These are phyloP conservation scores for Plasmodium relictum DNA, from an alignment of 169 alveolate species.

Conservation along the genomic window DNA sequence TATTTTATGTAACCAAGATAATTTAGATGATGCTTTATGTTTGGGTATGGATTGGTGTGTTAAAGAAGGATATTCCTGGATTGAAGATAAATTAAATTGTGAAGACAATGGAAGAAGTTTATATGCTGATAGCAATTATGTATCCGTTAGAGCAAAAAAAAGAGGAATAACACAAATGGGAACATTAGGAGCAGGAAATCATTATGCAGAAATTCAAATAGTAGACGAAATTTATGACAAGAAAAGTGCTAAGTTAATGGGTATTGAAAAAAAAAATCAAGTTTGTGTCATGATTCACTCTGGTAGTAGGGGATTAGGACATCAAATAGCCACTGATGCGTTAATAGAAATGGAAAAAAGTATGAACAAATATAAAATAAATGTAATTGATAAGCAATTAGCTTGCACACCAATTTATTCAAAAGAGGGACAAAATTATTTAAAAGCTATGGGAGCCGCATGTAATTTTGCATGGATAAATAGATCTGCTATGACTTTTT, in stretches of 20 bases:
- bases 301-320: conserved; percentile 93
- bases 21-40: conserved; percentile 86
- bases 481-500: conserved; percentile 85
- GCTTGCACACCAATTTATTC: conserved; percentile 91
- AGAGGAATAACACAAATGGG: conserved; percentile 94
- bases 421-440: conserved; percentile 88
- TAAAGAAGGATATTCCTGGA: conserved; percentile 86
- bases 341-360: conserved; percentile 89
- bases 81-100: conserved; percentile 89
- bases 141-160: conserved; percentile 89
- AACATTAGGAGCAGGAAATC: conserved; percentile 94
- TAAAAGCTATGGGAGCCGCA: conserved; percentile 93
- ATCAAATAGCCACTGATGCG: conserved; percentile 92
- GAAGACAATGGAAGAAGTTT: conserved; percentile 91
- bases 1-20: conserved; percentile 81
- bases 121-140: conserved; percentile 90
- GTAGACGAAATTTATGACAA: conserved; percentile 90
- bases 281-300: conserved; percentile 92
- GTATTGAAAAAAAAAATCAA: conserved; percentile 87
- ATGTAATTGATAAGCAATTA: conserved; percentile 89
- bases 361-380: conserved; percentile 77
- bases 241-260: conserved; percentile 91
- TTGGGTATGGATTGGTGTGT: conserved; percentile 91
- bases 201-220: conserved; percentile 92
- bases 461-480: conserved; percentile 95